Conservation (phyloP, 2,329 filamentous ascomycete genomes). For the Plenodomus tracheiphilus region DNA sequence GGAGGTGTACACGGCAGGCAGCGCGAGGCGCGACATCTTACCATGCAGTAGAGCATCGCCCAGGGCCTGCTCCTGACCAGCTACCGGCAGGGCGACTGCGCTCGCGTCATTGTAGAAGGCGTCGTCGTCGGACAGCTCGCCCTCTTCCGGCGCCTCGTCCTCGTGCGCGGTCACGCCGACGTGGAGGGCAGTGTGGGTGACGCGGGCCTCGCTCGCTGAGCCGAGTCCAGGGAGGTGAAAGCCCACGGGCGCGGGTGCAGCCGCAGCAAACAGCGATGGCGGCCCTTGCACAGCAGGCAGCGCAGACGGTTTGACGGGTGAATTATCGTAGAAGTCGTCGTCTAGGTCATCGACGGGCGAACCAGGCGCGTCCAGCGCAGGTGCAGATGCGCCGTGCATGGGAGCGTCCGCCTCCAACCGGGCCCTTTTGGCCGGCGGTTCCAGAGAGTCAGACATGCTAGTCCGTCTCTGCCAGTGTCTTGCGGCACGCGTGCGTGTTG, state of each 20-base stretch:
- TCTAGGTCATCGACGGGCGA: constrained; percentile 46
- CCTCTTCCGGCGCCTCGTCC: constrained; percentile 33
- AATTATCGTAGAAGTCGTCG: constrained; percentile 45
- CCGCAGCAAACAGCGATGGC: constrained; percentile 22
- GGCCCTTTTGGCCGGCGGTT: constrained; percentile 48
- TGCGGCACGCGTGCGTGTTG: constrained; percentile 32
- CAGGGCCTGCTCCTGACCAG: constrained; percentile 25
- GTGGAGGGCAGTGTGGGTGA: constrained; percentile 20
- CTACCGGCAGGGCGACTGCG: constrained; percentile 20
- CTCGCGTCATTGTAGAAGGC: constrained; percentile 32
- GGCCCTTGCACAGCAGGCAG: constrained; percentile 20
- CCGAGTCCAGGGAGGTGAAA: constrained; percentile 43
- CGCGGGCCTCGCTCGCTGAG: constrained; percentile 28
- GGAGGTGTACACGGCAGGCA: constrained; percentile 16
- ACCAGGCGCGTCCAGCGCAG: constrained; percentile 40
- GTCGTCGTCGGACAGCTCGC: constrained; percentile 39
- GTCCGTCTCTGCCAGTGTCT: constrained; percentile 27
- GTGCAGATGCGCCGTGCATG: constrained; percentile 39
- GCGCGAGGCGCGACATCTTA: constrained; percentile 29
- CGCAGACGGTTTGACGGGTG: constrained; percentile 33
- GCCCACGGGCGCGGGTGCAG: constrained; percentile 28
- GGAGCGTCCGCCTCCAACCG: constrained; percentile 44
- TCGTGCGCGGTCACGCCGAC: constrained; percentile 17
- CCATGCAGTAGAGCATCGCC: constrained; percentile 30
- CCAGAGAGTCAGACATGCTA: constrained; percentile 40